phyloP scores from a whole-genome alignment of 306 rosid genomes.

The Styphnolobium japonicum region DNA sequence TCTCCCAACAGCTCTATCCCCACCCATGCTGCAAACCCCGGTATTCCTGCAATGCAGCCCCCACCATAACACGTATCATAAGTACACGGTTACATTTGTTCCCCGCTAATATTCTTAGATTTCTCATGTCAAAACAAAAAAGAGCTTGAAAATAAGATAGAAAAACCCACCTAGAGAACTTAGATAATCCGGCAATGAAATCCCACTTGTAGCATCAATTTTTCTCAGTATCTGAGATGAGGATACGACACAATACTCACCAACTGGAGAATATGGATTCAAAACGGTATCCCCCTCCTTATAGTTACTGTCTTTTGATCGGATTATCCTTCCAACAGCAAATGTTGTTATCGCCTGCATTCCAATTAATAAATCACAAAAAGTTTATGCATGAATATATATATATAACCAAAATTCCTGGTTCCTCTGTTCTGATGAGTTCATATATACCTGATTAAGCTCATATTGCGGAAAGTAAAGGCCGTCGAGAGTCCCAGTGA shows the following conservation, averaged over 20 bases:
- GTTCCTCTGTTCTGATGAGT: too few species aligned
- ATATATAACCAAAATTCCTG: too few species aligned
- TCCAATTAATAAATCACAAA: background rate
- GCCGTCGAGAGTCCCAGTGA: constrained; percentile 36
- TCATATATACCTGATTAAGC: constrained; percentile 35
- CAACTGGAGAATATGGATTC: background rate
- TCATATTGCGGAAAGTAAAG: constrained; percentile 16
- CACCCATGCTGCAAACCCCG: constrained; percentile 57
- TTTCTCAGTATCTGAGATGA: constrained; percentile 19
- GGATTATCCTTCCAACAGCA: constrained; percentile 35
- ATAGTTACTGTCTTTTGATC: constrained; percentile 31
- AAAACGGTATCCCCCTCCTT: constrained; percentile 39
- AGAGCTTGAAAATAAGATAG: background rate
- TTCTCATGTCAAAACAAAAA: too few species aligned
- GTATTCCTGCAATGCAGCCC: constrained; percentile 26
- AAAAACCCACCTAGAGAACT: constrained; percentile 31
- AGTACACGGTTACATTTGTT: too few species aligned
- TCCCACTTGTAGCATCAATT: constrained; percentile 26
- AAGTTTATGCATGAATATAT: background rate
- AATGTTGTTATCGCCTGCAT: constrained; percentile 29
- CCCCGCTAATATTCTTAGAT: too few species aligned
- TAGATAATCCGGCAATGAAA: constrained; percentile 42
- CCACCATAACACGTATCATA: background rate
- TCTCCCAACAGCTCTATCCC: constrained; percentile 43
- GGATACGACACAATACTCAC: constrained; percentile 33